These are phyloP conservation scores for Hericium coralloides DNA, from an alignment of 768 basidiomycete species.

Conservation along the genomic window DNA sequence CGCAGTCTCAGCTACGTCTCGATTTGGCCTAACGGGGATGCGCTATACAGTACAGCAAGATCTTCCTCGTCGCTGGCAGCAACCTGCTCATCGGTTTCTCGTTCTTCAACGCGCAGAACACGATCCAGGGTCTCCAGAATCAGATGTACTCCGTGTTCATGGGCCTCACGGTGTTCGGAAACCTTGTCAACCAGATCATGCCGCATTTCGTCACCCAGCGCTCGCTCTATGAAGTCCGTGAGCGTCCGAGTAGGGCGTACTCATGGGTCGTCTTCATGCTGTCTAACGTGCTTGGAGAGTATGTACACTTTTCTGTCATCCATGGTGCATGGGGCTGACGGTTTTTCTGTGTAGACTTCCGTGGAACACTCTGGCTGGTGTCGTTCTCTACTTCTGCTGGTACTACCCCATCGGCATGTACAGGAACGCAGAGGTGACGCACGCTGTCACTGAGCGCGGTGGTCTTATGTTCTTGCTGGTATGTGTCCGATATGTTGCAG, in stretches of 20 bases:
- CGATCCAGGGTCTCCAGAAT: conserved; percentile 32
- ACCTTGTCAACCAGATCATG: conserved; percentile 29
- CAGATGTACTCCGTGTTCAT: conserved; percentile 30
- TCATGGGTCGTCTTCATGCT: conserved; percentile 28
- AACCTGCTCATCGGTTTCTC: conserved; percentile 35
- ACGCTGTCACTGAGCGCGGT: conserved; percentile 33
- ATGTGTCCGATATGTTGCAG: neutral
- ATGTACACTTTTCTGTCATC: conserved; percentile 36
- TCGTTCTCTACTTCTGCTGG: conserved; percentile 57
- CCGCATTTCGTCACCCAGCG: conserved; percentile 31
- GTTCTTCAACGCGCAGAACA: conserved; percentile 28
- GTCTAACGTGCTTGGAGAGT: conserved; percentile 29
- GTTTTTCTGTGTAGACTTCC: neutral
- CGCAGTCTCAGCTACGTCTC: conserved; percentile 19
- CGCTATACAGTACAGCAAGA: conserved; percentile 29
- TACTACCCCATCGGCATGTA: conserved; percentile 59
- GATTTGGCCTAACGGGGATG: conserved; percentile 28
- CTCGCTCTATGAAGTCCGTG: conserved; percentile 31
- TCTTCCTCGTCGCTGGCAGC: conserved; percentile 23
- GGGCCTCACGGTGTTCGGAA: conserved; percentile 21
- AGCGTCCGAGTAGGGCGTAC: conserved; percentile 34
- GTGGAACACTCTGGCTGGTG: conserved; percentile 51
- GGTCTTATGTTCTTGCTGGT: conserved; percentile 53
- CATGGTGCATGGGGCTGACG: conserved; percentile 10
- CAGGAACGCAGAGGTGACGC: neutral